Conservation (phyloP, 192 early-diverging fungal genomes). For the Podila epicladia region DNA sequence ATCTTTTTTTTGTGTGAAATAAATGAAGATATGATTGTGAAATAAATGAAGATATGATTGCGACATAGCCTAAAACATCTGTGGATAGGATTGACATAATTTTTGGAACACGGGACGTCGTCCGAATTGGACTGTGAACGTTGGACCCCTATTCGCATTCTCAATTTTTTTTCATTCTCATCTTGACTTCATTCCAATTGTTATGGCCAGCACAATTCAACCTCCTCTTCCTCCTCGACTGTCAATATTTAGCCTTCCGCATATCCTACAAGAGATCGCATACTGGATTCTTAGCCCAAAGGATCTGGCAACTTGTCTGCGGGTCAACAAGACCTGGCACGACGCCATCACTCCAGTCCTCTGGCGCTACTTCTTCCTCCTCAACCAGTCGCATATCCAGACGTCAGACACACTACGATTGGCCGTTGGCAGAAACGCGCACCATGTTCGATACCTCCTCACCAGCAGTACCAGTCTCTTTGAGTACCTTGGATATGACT, state of each 20-base stretch:
- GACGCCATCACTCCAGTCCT: neutral
- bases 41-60: too few species aligned
- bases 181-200: neutral
- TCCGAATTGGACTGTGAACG: too few species aligned
- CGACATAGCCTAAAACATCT: too few species aligned
- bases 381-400: neutral
- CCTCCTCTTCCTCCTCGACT: neutral
- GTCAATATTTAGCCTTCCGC: neutral
- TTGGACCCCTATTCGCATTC: too few species aligned
- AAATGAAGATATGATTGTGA: too few species aligned
- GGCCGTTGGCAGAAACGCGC: neutral
- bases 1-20: too few species aligned
- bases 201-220: neutral
- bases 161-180: neutral
- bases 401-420: neutral
- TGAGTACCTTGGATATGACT: neutral
- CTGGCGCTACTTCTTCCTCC: constrained; percentile 1
- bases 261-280: neutral
- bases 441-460: neutral
- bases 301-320: neutral
- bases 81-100: too few species aligned
- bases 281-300: neutral
- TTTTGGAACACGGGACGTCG: too few species aligned
- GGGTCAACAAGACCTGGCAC: neutral
- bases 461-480: neutral